Percentiles rank a stretch among this genome's conserved stretches.
Evolutionary conservation across 345 rosid genomes (phyloP).

Genomic region (Citrus trifoliata): DNA sequence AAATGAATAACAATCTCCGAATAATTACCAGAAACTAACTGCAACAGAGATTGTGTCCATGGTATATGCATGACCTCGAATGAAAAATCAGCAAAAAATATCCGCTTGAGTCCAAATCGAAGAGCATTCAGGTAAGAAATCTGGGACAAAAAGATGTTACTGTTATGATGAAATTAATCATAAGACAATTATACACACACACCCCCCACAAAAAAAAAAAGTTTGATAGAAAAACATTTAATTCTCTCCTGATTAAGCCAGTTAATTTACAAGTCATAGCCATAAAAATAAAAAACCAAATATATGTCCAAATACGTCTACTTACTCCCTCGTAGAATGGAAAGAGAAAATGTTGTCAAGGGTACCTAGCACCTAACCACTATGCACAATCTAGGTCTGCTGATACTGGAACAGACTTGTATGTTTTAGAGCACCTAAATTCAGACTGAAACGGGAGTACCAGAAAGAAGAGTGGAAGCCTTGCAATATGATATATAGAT

Average conservation of each 20-base stretch:
- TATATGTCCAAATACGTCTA: too few relatives aligned
- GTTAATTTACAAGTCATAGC: neutral
- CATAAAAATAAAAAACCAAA: neutral
- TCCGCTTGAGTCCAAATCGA: conserved; percentile 77
- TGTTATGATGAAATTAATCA: neutral
- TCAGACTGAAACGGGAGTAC: neutral
- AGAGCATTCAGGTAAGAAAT: conserved; percentile 82
- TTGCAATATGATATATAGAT: neutral
- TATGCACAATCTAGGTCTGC: neutral
- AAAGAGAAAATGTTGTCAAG: neutral
- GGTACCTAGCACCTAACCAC: neutral
- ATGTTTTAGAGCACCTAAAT: neutral
- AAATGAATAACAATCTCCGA: neutral
- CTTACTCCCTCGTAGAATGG: neutral
- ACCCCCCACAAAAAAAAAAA: too few relatives aligned
- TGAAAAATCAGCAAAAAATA: conserved; percentile 76
- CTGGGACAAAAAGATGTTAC: conserved; percentile 26
- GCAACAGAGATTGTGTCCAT: conserved; percentile 86
- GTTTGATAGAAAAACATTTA: neutral
- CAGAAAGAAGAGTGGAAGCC: neutral
- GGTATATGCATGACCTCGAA: conserved; percentile 65
- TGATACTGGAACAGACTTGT: neutral
- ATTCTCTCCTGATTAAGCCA: neutral
- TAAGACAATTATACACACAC: too few relatives aligned
- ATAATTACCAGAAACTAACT: conserved; percentile 65